These are phyloP conservation scores for Beauveria brongniartii DNA, from an alignment of 2,329 filamentous ascomycete genomes.

Conservation along the genomic window DNA sequence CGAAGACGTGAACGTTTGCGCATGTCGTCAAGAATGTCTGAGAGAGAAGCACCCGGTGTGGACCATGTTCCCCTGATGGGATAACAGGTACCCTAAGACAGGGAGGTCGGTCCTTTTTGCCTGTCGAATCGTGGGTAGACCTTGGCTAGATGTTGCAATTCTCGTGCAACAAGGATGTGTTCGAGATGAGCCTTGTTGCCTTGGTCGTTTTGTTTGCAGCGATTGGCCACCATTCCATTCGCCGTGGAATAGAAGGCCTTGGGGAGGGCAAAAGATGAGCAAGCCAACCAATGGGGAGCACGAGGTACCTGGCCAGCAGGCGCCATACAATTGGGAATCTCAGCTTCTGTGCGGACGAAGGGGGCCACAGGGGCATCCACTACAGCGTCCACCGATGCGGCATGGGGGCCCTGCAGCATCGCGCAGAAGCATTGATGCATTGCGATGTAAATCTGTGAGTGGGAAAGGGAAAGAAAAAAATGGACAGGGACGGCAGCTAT, in stretches of 20 bases:
- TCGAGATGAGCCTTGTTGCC: too few species aligned
- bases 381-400: not conserved
- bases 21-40: not conserved
- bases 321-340: not conserved
- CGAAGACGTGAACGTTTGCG: too few species aligned
- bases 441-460: not conserved
- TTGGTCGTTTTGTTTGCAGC: too few species aligned
- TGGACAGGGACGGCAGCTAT: too few species aligned
- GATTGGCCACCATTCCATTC: too few species aligned
- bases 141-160: too few species aligned
- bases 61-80: not conserved
- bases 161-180: too few species aligned
- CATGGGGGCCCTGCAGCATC: not conserved
- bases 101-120: not conserved
- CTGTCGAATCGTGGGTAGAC: too few species aligned
- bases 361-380: not conserved
- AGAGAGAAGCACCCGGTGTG: not conserved
- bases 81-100: not conserved
- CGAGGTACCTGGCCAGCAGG: not conserved
- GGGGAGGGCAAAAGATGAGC: not conserved
- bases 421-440: not conserved
- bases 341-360: not conserved
- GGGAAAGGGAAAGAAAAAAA: too few species aligned
- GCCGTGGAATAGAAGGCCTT: too few species aligned
- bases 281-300: not conserved